Percentiles rank a stretch among this genome's conserved stretches.
Evolutionary conservation across 2,329 filamentous ascomycete genomes (phyloP).

Genomic region (Truncatella angustata): DNA sequence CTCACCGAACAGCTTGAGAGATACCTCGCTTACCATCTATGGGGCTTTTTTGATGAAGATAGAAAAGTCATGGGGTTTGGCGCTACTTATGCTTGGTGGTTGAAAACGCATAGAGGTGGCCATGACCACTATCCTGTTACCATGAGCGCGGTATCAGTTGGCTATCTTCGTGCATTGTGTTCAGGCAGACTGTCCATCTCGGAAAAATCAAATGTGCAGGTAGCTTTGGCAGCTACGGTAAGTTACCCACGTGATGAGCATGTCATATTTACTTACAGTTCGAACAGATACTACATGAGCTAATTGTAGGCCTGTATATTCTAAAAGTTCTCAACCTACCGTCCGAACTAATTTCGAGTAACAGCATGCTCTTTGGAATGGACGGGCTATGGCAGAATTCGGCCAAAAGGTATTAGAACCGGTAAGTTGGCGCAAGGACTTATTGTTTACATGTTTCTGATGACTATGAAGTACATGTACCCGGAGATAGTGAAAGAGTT

Average conservation of each 20-base stretch:
- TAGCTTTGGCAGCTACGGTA: slow-evolving; percentile 3
- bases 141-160: not conserved
- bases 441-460: not conserved
- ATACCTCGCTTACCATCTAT: not conserved
- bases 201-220: slow-evolving; percentile 1
- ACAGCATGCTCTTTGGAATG: not conserved
- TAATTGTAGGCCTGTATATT: not conserved
- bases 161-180: slow-evolving; percentile 1
- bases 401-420: too few species aligned
- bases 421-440: too few species aligned
- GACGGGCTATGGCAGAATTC: not conserved
- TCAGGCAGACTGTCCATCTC: not conserved
- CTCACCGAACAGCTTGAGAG: not conserved
- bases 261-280: not conserved
- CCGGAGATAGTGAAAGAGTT: not conserved
- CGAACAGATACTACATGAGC: slow-evolving; percentile 11
- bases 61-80: not conserved
- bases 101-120: not conserved
- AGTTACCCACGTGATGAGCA: not conserved
- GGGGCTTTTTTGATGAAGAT: not conserved
- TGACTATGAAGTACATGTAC: not conserved
- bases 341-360: not conserved
- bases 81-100: not conserved
- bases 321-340: not conserved
- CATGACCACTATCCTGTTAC: not conserved